Evolutionary conservation across 495 filamentous ascomycete species (phyloP).

Genomic region (Hypoxylon cercidicola): DNA sequence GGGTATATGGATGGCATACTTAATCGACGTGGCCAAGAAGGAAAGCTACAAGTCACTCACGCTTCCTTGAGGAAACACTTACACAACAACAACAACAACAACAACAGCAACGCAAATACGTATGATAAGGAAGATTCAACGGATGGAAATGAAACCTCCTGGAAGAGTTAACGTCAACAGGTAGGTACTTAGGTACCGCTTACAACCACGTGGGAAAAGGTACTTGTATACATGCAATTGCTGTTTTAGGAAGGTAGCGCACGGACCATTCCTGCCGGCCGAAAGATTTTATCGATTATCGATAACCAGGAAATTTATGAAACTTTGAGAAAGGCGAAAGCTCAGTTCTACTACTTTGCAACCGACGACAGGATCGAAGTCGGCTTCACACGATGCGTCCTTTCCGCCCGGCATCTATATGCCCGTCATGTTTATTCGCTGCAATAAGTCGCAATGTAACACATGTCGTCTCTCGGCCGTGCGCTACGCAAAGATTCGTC

Average conservation of each 20-base stretch:
- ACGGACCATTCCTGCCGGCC: neutral
- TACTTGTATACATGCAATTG: neutral
- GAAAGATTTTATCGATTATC: constrained; percentile 12
- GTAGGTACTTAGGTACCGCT: no score
- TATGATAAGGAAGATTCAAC: no score
- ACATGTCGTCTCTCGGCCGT: constrained; percentile 41
- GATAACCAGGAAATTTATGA: constrained; percentile 25
- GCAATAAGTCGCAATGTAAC: constrained; percentile 7
- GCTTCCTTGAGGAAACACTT: no score
- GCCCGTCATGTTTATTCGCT: constrained; percentile 44
- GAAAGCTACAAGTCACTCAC: neutral
- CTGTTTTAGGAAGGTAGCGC: neutral
- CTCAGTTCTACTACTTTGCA: neutral
- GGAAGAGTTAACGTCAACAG: no score
- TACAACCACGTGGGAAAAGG: no score
- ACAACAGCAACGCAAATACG: no score
- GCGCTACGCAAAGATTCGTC: constrained; percentile 48
- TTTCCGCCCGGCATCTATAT: constrained; percentile 41
- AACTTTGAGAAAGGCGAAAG: constrained; percentile 9
- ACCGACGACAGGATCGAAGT: neutral
- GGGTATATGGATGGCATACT: constrained; percentile 34
- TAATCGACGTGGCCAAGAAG: constrained; percentile 47
- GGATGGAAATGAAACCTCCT: no score
- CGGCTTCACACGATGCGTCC: constrained; percentile 30
- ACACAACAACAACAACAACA: no score